These are phyloP conservation scores for Fusarium brevicatenulatum DNA, from an alignment of 2,329 filamentous ascomycete species.

Conservation along the genomic window DNA sequence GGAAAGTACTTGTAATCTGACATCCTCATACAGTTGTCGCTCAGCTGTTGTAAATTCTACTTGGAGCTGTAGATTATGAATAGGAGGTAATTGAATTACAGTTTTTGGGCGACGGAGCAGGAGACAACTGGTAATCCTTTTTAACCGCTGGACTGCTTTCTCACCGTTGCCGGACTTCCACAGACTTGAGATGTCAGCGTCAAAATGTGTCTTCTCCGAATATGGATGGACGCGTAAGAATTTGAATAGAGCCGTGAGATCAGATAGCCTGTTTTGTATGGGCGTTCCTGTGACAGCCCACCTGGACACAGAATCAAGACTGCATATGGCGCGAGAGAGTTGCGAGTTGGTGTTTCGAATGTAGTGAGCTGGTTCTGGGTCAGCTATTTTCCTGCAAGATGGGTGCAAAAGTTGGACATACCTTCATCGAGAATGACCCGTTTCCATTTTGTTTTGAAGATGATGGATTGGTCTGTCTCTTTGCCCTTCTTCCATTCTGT, in stretches of 20 bases:
- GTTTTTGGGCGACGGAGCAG: background rate
- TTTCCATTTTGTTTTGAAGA: background rate
- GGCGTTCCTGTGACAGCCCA: background rate
- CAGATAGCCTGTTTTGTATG: background rate
- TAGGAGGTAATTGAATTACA: background rate
- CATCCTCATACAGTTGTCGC: background rate
- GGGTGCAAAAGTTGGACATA: background rate
- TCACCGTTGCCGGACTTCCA: background rate
- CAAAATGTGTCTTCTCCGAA: background rate
- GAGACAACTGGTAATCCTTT: background rate
- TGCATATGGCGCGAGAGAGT: background rate
- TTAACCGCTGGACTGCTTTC: background rate
- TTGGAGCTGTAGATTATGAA: background rate
- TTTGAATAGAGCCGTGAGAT: background rate
- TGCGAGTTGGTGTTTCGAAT: background rate
- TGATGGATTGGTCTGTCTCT: background rate
- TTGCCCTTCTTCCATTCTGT: background rate
- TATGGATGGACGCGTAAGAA: background rate
- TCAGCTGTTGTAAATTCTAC: background rate
- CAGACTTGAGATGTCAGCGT: background rate
- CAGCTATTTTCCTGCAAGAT: background rate
- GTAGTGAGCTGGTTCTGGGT: background rate
- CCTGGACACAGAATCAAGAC: background rate
- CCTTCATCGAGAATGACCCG: background rate
- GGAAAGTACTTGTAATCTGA: background rate